Evolutionary conservation across 352 stramenopile genomes (phyloP).

Genomic region (Pythium pectinolyticum): DNA sequence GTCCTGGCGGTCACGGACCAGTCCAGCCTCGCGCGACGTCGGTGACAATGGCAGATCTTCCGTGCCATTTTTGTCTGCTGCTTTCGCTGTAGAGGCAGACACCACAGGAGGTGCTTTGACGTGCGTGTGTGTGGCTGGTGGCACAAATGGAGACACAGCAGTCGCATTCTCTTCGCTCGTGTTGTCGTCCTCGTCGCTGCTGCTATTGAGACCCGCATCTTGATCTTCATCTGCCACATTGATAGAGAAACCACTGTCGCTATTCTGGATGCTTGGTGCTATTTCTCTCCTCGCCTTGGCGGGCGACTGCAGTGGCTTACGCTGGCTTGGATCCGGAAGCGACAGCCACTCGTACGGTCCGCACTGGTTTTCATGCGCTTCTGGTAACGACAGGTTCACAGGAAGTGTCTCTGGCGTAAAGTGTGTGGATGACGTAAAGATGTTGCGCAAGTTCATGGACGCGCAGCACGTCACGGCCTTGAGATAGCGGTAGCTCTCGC

Average conservation of each 20-base stretch:
- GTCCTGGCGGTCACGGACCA: constrained; percentile 31
- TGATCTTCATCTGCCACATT: not conserved
- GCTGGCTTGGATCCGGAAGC: constrained; percentile 3
- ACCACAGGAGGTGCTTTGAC: no score
- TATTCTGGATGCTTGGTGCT: not conserved
- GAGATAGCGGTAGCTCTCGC: constrained; percentile 61
- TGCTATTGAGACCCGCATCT: no score
- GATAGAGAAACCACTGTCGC: not conserved
- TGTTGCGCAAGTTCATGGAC: constrained; percentile 64
- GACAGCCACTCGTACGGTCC: constrained; percentile 20
- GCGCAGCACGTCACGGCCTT: constrained; percentile 70
- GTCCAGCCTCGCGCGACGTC: constrained; percentile 17
- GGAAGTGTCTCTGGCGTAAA: constrained; percentile 49
- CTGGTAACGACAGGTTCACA: constrained; percentile 11
- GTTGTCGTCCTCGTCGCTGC: no score
- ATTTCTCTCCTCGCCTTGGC: not conserved
- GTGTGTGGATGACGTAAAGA: constrained; percentile 53
- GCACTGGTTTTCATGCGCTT: constrained; percentile 17
- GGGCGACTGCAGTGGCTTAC: not conserved
- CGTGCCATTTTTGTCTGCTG: not conserved
- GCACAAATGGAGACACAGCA: not conserved
- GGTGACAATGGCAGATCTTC: constrained; percentile 21
- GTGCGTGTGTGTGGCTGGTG: no score
- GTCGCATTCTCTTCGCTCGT: no score
- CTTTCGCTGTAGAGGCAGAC: not conserved